These are phyloP conservation scores for Cyberlindnera lachancei DNA, from an alignment of 805 yeast species.

Conservation along the genomic window DNA sequence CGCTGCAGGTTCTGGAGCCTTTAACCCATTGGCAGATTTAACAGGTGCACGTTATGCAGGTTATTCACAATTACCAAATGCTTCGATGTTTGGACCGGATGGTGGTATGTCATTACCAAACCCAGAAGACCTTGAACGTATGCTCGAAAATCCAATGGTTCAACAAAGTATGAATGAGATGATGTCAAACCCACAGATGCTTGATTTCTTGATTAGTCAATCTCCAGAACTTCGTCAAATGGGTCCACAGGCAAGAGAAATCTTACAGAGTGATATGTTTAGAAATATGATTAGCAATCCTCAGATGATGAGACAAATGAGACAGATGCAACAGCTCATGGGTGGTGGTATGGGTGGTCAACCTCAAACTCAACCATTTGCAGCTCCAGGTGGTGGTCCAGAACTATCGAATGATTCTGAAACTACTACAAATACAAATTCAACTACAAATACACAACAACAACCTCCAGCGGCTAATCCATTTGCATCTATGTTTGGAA, in stretches of 20 bases:
- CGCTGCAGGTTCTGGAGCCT: constrained; percentile 82
- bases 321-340: constrained; percentile 57
- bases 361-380: constrained; percentile 30
- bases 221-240: constrained; percentile 77
- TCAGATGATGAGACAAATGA: constrained; percentile 72
- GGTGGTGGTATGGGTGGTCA: constrained; percentile 21
- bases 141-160: constrained; percentile 77
- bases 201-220: constrained; percentile 72
- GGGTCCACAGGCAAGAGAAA: constrained; percentile 85
- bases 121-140: constrained; percentile 62
- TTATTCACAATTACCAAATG: constrained; percentile 76
- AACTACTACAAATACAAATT: constrained; percentile 12
- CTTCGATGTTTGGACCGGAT: constrained; percentile 88
- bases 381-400: constrained; percentile 40
- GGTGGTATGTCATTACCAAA: constrained; percentile 75
- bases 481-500: constrained; percentile 39
- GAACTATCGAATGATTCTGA: constrained; percentile 13
- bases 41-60: constrained; percentile 98
- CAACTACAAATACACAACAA: constrained; percentile 19
- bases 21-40: constrained; percentile 84
- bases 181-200: constrained; percentile 83
- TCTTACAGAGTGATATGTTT: constrained; percentile 78
- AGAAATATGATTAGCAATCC: constrained; percentile 81
- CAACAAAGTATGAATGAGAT: constrained; percentile 77
- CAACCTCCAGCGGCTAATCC: constrained; percentile 35